Base-by-base conservation (phyloP, 768 basidiomycete genomes). In the Collybia sp. region DNA sequence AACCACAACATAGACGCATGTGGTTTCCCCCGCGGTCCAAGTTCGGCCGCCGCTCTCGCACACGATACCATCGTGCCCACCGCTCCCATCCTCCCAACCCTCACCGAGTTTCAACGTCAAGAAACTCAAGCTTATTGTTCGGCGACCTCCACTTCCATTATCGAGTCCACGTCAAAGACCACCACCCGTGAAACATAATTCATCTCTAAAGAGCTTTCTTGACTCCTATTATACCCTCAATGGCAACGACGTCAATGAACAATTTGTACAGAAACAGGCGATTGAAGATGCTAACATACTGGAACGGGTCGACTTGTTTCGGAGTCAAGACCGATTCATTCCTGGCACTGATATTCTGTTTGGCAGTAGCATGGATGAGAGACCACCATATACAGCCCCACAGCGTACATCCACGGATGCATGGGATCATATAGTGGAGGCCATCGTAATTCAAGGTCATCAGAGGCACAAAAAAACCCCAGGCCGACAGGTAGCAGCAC, bases 141-240 rank as follows among this genome's bases (percentile, higher is more conserved):
- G 83, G 33, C 69, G 68, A 11, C 88, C 87, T 6, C 73, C 76
- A 1, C 80, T 79, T 2, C 58, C 67, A 1, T 67, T 81, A 36
- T 79, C 89, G 11, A 77, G 84, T 60, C 91, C 86, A 0, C 59
- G 58, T 11, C 93, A 96, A 57, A 70, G 70, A 10, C 85, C 88
- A 1, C 70, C 76, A 0, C 64, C 66, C 0, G 66, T 82, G 0
- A 67, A 67, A 40, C 74, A 76, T 53, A 71, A 71, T 12, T 69
- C 71, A 0, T 85, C 86, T 1, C 61, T 93, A 9, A 52, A 67
- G 8, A 54, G 66, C 0, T 78, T 83, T 44, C 66, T 95, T 12
- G 63, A 69, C 0, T 89, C 90, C 0, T 94, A 85, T 58, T 65
- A 65, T 33, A 70, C 67, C 6, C 53, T 85, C 10, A 68, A 79